Evolutionary conservation across 2,329 filamentous ascomycete genomes (phyloP).

Genomic region (Cordyceps cateniannulata): DNA sequence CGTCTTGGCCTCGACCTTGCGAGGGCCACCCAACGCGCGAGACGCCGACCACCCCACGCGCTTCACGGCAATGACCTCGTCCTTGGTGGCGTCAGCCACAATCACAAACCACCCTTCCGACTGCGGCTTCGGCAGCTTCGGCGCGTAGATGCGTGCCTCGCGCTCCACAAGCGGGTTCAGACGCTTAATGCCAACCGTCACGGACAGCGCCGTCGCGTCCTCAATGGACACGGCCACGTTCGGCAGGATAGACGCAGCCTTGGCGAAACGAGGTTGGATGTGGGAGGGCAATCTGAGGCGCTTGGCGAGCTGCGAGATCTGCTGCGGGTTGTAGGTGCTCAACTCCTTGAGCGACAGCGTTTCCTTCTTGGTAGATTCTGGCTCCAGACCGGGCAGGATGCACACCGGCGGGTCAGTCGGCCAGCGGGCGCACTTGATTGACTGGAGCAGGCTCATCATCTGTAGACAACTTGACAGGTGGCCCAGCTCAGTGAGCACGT

Average conservation of each 20-base stretch:
- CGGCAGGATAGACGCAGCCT: slow-evolving; percentile 61
- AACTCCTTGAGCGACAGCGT: slow-evolving; percentile 36
- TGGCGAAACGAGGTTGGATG: slow-evolving; percentile 43
- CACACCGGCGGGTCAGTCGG: slow-evolving; percentile 72
- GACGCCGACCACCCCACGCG: slow-evolving; percentile 63
- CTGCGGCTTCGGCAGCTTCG: slow-evolving; percentile 88
- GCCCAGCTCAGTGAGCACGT: slow-evolving; percentile 86
- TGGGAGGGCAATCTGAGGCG: slow-evolving; percentile 43
- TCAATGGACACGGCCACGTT: slow-evolving; percentile 57
- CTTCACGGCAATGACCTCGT: slow-evolving; percentile 83
- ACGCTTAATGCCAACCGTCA: slow-evolving; percentile 60
- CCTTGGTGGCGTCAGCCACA: slow-evolving; percentile 57
- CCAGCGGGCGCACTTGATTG: slow-evolving; percentile 90
- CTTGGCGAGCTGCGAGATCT: slow-evolving; percentile 39
- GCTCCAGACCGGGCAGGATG: slow-evolving; percentile 68
- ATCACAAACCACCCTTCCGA: slow-evolving; percentile 90
- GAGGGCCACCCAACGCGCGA: slow-evolving; percentile 18
- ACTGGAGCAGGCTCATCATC: slow-evolving; percentile 84
- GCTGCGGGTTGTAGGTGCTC: slow-evolving; percentile 24
- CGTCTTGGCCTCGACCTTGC: slow-evolving; percentile 32
- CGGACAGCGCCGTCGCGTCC: slow-evolving; percentile 52
- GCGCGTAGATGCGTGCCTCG: slow-evolving; percentile 75
- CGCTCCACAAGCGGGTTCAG: slow-evolving; percentile 58
- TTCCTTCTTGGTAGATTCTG: slow-evolving; percentile 34
- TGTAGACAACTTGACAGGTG: slow-evolving; percentile 68